A percentile compares a stretch with the other conserved stretches of the same genome.
Evolutionary conservation across 306 rosid genomes (phyloP).

Genomic region (Begonia peltatifolia): DNA sequence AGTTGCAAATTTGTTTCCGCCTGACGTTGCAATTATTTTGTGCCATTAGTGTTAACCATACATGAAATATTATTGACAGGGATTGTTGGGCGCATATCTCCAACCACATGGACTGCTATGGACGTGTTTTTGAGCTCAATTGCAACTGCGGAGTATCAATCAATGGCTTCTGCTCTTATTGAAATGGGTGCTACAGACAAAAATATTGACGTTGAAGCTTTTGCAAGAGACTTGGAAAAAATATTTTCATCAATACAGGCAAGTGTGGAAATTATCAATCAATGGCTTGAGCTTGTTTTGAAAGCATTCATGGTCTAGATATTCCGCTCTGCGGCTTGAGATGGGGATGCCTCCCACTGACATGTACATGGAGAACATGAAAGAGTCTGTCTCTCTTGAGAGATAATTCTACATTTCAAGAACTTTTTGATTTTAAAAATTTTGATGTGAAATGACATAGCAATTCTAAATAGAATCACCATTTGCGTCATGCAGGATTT

Average conservation of each 20-base stretch:
- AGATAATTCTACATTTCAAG: too few species aligned
- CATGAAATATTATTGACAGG: slow-evolving; percentile 27
- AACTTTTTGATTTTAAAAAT: too few species aligned
- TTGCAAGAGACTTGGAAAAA: slow-evolving; percentile 69
- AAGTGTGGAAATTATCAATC: slow-evolving; percentile 21
- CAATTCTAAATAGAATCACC: too few species aligned
- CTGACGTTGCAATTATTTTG: too few species aligned
- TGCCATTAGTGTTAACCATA: neutral
- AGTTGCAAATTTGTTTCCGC: too few species aligned
- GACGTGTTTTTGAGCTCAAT: slow-evolving; percentile 82
- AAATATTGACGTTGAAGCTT: slow-evolving; percentile 53
- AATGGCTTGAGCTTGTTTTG: too few species aligned
- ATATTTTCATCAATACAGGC: slow-evolving; percentile 80
- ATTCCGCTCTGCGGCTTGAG: too few species aligned
- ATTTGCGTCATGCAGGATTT: slow-evolving; percentile 43
- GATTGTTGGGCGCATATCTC: slow-evolving; percentile 86
- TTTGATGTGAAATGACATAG: too few species aligned
- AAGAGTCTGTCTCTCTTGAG: too few species aligned
- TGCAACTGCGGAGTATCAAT: slow-evolving; percentile 73
- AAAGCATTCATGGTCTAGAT: too few species aligned
- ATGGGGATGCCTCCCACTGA: too few species aligned
- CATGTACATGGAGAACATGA: too few species aligned
- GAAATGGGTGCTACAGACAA: slow-evolving; percentile 88
- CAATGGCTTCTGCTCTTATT: slow-evolving; percentile 86
- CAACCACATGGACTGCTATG: slow-evolving; percentile 95